These are phyloP conservation scores for Paraconiothyrium sp. DNA, from an alignment of 2,329 filamentous ascomycete species.

Conservation along the genomic window DNA sequence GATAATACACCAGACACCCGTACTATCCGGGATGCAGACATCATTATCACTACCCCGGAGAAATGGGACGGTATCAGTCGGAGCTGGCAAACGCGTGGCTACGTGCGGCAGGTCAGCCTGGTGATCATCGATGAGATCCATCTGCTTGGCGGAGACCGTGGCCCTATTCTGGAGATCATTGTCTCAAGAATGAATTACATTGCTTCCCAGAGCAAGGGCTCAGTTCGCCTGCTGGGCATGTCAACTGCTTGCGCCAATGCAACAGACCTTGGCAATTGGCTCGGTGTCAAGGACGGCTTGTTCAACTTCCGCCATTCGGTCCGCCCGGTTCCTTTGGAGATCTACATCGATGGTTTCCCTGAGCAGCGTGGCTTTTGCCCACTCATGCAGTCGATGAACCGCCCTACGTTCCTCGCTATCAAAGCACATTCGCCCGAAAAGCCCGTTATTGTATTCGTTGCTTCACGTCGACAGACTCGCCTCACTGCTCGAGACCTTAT, in stretches of 20 bases:
- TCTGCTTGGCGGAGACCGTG: slow-evolving; percentile 92
- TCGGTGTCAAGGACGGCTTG: slow-evolving; percentile 91
- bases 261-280: slow-evolving; percentile 91
- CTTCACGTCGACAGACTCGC: slow-evolving; percentile 91
- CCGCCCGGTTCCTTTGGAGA: slow-evolving; percentile 91
- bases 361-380: slow-evolving; percentile 95
- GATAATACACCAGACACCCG: slow-evolving; percentile 98
- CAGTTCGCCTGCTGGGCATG: slow-evolving; percentile 95
- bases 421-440: slow-evolving; percentile 97
- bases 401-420: slow-evolving; percentile 94
- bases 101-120: slow-evolving; percentile 91
- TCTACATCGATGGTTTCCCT: slow-evolving; percentile 97
- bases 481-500: slow-evolving; percentile 96
- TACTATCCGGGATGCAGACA: slow-evolving; percentile 93
- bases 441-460: slow-evolving; percentile 97
- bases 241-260: slow-evolving; percentile 98
- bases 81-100: slow-evolving; percentile 97
- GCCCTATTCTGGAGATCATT: slow-evolving; percentile 98
- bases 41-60: slow-evolving; percentile 99
- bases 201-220: slow-evolving; percentile 87
- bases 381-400: slow-evolving; percentile 99
- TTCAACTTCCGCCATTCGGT: slow-evolving; percentile 99
- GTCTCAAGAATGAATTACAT: slow-evolving; percentile 97
- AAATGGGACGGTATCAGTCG: slow-evolving; percentile 99
- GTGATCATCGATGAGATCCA: slow-evolving; percentile 99